These are phyloP conservation scores for Cicer cuneatum DNA, from an alignment of 306 rosid species.

Conservation along the genomic window DNA sequence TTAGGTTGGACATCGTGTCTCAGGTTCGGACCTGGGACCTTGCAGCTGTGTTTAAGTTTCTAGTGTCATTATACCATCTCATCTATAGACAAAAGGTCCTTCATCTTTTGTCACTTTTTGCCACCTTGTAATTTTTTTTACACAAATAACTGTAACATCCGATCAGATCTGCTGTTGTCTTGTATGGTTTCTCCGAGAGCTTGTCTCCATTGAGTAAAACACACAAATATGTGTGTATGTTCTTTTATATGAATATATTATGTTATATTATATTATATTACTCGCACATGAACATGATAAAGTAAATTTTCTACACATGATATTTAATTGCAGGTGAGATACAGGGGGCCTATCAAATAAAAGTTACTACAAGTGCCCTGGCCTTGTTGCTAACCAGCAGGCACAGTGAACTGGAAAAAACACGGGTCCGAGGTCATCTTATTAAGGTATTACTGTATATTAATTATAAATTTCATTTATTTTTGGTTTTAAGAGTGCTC, in stretches of 20 bases:
- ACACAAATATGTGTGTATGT: not conserved
- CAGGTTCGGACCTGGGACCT: no score
- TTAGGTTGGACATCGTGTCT: no score
- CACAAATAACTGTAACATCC: not conserved
- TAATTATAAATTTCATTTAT: slow-evolving; percentile 13
- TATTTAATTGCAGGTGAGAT: slow-evolving; percentile 72
- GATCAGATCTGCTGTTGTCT: slow-evolving; percentile 16
- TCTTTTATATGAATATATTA: no score
- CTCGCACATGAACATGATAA: not conserved
- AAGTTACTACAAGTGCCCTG: slow-evolving; percentile 89
- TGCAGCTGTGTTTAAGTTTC: no score
- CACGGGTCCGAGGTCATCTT: slow-evolving; percentile 70
- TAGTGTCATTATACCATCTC: no score
- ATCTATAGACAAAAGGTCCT: not conserved
- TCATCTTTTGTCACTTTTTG: not conserved
- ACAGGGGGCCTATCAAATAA: slow-evolving; percentile 93
- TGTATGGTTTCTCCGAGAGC: slow-evolving; percentile 1
- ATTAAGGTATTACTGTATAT: slow-evolving; percentile 59
- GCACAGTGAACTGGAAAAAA: slow-evolving; percentile 69
- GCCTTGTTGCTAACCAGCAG: slow-evolving; percentile 73
- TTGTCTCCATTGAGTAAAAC: slow-evolving; percentile 1
- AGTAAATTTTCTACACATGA: slow-evolving; percentile 26
- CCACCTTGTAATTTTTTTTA: not conserved
- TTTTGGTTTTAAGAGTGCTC: slow-evolving; percentile 30
- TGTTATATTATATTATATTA: not conserved